Conservation (phyloP, 306 rosid species). For the Corylus heterophylla region DNA sequence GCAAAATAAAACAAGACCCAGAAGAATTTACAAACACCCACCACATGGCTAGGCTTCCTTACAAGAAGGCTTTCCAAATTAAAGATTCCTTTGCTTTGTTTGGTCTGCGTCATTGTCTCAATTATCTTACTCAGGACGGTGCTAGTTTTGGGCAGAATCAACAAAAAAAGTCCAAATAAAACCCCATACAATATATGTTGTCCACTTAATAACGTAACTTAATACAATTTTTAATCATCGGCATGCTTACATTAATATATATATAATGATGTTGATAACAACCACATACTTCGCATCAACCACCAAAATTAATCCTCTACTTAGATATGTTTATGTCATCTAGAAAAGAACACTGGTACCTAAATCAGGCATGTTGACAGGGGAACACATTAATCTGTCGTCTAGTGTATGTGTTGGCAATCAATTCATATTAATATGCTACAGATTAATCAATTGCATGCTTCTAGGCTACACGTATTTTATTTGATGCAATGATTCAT, state of each 20-base stretch:
- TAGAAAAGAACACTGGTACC: too few species aligned
- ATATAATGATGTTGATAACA: background rate
- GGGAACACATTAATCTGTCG: background rate
- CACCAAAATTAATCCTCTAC: background rate
- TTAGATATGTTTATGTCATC: background rate
- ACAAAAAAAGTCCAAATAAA: background rate
- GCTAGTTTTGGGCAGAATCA: background rate
- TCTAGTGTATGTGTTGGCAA: background rate
- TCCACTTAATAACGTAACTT: background rate
- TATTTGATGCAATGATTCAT: too few species aligned
- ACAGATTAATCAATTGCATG: background rate
- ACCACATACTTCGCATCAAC: background rate
- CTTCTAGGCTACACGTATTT: too few species aligned
- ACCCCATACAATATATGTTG: background rate
- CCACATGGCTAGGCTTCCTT: background rate
- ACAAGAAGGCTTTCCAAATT: slow-evolving; percentile 15
- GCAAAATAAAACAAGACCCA: slow-evolving; percentile 18
- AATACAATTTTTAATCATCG: background rate
- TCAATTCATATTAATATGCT: background rate
- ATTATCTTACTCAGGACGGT: background rate
- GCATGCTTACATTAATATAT: background rate
- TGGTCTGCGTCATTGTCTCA: slow-evolving; percentile 18
- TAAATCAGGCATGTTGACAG: background rate
- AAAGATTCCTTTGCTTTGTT: slow-evolving; percentile 41
- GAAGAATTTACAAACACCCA: slow-evolving; percentile 7